Percentiles rank a stretch among this genome's conserved stretches.
phyloP scores from a whole-genome alignment of 2,329 filamentous ascomycete species.

The Ramularia endophylla region DNA sequence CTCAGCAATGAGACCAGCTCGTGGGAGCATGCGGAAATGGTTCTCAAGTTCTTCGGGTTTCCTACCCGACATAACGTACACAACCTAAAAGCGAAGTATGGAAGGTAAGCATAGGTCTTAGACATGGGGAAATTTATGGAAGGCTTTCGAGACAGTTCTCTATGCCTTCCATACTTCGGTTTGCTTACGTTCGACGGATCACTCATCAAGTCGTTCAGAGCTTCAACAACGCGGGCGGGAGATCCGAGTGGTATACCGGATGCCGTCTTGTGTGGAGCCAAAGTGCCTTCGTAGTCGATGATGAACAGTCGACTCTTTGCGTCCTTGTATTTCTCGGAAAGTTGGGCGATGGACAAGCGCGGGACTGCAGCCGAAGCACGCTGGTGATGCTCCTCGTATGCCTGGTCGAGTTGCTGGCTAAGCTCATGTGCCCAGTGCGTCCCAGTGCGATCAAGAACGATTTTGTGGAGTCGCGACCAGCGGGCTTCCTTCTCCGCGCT shows the following conservation, averaged over 20 bases:
- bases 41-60: constrained; percentile 82
- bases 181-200: constrained; percentile 78
- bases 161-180: too few relatives aligned
- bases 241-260: constrained; percentile 80
- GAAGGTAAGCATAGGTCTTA: too few relatives aligned
- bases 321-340: constrained; percentile 60
- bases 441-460: constrained; percentile 76
- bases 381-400: constrained; percentile 76
- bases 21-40: constrained; percentile 75
- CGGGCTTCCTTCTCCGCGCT: constrained; percentile 66
- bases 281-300: constrained; percentile 87
- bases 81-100: too few relatives aligned
- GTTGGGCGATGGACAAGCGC: constrained; percentile 63
- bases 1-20: constrained; percentile 85
- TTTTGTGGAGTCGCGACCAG: constrained; percentile 67
- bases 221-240: constrained; percentile 76
- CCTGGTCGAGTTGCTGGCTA: constrained; percentile 61
- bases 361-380: constrained; percentile 84
- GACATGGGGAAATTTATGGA: too few relatives aligned
- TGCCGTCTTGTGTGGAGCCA: constrained; percentile 80
- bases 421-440: constrained; percentile 81
- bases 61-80: constrained; percentile 91
- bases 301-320: constrained; percentile 73
- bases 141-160: too few relatives aligned
- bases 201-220: constrained; percentile 71